Percentiles rank a stretch among this genome's conserved stretches.
Evolutionary conservation across 306 rosid genomes (phyloP).

Genomic region (Begonia masoniana): DNA sequence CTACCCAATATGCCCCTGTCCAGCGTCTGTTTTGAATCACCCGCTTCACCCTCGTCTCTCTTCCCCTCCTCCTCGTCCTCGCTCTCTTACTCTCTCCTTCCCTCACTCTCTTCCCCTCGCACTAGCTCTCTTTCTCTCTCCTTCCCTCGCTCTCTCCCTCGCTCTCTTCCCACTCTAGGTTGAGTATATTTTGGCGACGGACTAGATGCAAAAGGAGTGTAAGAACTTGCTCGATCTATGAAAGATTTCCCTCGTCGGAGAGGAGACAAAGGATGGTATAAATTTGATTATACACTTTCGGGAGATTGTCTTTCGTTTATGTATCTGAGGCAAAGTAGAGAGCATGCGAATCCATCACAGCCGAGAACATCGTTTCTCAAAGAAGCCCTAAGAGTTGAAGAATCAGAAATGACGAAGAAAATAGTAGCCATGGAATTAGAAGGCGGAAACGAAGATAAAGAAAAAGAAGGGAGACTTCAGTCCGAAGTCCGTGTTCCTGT

Average conservation of each 20-base stretch:
- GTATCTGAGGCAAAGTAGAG: conserved; percentile 58
- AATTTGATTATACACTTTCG: conserved; percentile 39
- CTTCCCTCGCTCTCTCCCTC: too few species aligned
- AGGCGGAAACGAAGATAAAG: conserved; percentile 1
- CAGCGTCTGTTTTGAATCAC: too few species aligned
- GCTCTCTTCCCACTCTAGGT: too few species aligned
- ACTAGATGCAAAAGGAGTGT: conserved; percentile 34
- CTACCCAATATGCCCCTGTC: too few species aligned
- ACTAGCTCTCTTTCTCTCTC: too few species aligned
- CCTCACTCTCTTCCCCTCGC: too few species aligned
- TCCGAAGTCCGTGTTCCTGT: conserved; percentile 39
- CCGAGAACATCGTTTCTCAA: conserved; percentile 32
- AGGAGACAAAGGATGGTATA: conserved; percentile 56
- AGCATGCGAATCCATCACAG: conserved; percentile 34
- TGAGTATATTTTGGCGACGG: conserved; percentile 21
- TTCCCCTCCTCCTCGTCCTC: too few species aligned
- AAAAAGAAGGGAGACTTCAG: neutral
- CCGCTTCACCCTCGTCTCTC: too few species aligned
- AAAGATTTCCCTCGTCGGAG: conserved; percentile 63
- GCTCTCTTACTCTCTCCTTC: too few species aligned
- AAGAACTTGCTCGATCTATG: conserved; percentile 64
- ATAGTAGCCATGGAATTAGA: conserved; percentile 25
- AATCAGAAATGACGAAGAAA: conserved; percentile 32
- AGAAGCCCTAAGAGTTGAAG: conserved; percentile 36
- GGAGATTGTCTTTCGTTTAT: conserved; percentile 69